These are phyloP conservation scores for Aspergillus biplanus DNA, from an alignment of 495 filamentous ascomycete genomes.

Conservation along the genomic window DNA sequence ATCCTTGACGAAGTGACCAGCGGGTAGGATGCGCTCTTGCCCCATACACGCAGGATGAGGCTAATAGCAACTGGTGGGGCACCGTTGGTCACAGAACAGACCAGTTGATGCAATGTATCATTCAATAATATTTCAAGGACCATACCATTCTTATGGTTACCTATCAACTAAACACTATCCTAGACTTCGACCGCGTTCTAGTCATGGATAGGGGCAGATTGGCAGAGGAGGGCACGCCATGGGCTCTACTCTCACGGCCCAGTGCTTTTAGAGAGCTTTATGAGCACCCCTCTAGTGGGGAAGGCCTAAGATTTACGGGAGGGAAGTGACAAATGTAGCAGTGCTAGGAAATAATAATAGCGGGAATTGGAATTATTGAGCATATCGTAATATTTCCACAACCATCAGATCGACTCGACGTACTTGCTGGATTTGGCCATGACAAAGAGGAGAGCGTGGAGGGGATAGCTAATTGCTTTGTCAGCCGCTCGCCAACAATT, in stretches of 20 bases:
- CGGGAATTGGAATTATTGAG: too few species aligned
- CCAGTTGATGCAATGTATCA: background rate
- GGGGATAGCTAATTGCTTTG: too few species aligned
- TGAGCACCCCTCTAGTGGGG: too few species aligned
- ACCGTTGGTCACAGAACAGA: background rate
- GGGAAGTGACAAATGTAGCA: too few species aligned
- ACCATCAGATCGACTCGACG: too few species aligned
- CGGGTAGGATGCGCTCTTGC: slow-evolving; percentile 26
- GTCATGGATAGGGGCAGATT: background rate
- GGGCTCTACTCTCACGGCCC: background rate
- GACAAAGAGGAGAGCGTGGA: too few species aligned
- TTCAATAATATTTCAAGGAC: background rate
- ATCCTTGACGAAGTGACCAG: slow-evolving; percentile 35
- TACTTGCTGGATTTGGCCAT: too few species aligned
- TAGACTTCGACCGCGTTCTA: background rate
- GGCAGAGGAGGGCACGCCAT: background rate
- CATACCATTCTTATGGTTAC: background rate
- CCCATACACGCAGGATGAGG: background rate
- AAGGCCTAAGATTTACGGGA: too few species aligned
- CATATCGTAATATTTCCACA: too few species aligned
- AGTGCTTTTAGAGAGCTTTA: background rate
- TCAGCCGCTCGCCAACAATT: too few species aligned
- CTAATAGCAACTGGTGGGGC: background rate
- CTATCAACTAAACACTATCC: background rate
- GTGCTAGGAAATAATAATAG: too few species aligned